These are phyloP conservation scores for Phaeosphaeria sp. DNA, from an alignment of 2,329 filamentous ascomycete genomes.

Conservation along the genomic window DNA sequence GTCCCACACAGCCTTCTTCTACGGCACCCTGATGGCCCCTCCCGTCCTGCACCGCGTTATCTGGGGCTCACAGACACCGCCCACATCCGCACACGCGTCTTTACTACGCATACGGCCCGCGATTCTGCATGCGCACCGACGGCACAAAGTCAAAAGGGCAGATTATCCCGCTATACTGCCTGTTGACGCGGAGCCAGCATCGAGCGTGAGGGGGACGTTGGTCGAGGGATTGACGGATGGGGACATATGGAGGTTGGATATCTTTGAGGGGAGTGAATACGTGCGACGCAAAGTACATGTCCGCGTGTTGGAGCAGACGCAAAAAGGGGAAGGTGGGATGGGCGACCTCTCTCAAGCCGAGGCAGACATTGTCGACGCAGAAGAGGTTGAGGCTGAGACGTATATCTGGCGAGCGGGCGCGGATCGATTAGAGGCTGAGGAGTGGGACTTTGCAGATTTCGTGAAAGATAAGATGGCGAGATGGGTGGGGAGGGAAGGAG, in stretches of 20 bases:
- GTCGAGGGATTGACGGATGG: conserved; percentile 79
- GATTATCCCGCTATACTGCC: conserved; percentile 84
- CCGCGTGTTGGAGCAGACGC: conserved; percentile 42
- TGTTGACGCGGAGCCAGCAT: conserved; percentile 1
- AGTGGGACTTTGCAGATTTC: conserved; percentile 92
- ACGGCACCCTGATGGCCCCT: conserved; percentile 80
- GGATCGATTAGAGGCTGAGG: conserved; percentile 68
- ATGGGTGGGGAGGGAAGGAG: conserved; percentile 59
- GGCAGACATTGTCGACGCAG: conserved; percentile 40
- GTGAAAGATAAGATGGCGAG: conserved; percentile 72
- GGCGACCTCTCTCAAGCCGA: conserved; percentile 32
- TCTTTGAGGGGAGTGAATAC: conserved; percentile 83
- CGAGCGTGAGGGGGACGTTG: conserved; percentile 72
- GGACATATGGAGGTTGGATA: conserved; percentile 77
- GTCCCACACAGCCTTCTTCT: conserved; percentile 68
- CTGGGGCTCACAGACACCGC: conserved; percentile 65
- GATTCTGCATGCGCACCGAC: conserved; percentile 74
- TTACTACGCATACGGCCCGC: conserved; percentile 74
- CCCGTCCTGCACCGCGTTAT: conserved; percentile 86
- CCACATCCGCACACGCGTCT: conserved; percentile 55
- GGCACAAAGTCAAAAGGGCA: conserved; percentile 70
- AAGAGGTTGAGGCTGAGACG: conserved; percentile 53
- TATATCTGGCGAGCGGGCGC: conserved; percentile 60
- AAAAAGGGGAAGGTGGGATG: conserved; percentile 16
- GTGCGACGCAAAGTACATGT: conserved; percentile 59